These are phyloP conservation scores for Oenanthe javanica DNA, from an alignment of 140 eudicot species.

Conservation along the genomic window DNA sequence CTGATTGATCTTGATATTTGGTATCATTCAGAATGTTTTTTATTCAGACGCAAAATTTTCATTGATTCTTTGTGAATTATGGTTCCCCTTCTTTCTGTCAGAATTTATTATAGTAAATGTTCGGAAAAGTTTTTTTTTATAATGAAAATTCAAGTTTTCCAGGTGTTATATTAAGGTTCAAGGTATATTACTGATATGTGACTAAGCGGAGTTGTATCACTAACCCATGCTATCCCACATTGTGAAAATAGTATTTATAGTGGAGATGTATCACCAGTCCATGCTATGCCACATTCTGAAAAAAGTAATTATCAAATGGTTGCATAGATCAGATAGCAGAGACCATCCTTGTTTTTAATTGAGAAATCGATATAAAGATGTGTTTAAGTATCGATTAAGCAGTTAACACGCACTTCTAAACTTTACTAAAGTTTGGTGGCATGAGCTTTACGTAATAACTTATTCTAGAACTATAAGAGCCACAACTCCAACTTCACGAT, in stretches of 20 bases:
- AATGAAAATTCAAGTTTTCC: background rate
- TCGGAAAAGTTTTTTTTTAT: background rate
- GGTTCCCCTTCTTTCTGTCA: background rate
- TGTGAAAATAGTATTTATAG: no score
- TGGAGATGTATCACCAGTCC: no score
- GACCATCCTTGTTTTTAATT: background rate
- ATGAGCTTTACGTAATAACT: background rate
- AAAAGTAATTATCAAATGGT: background rate
- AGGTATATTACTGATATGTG: background rate
- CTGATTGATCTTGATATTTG: background rate
- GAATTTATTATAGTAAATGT: background rate
- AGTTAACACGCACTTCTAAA: background rate
- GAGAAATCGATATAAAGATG: background rate
- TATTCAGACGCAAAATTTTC: no score
- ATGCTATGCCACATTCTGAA: no score
- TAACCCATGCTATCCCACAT: background rate
- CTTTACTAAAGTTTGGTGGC: background rate
- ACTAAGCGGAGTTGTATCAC: background rate
- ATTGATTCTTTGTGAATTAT: background rate
- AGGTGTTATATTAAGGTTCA: background rate
- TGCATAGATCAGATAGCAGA: background rate
- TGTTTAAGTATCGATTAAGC: background rate
- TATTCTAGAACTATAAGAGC: background rate
- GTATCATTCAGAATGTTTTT: background rate
- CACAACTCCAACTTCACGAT: conserved; percentile 15